A percentile compares a stretch with the other conserved stretches of the same genome.
Evolutionary conservation across 1,139 yeast genomes (phyloP).

Genomic region (Blastobotrys proliferans): DNA sequence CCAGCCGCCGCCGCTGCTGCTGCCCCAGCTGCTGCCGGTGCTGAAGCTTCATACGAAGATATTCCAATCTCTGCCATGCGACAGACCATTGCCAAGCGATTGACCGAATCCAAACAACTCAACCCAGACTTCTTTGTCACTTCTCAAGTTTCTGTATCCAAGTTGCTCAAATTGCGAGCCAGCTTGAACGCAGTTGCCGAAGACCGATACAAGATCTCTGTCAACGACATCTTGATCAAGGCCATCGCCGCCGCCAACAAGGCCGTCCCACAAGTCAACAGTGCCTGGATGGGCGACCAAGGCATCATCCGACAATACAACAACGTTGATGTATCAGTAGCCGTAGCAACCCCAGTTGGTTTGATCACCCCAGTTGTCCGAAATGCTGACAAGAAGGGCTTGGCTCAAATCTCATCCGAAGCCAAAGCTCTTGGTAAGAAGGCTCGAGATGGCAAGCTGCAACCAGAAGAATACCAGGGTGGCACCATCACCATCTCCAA

Average conservation of each 20-base stretch:
- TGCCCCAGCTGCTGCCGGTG: constrained; percentile 48
- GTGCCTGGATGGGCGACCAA: constrained; percentile 87
- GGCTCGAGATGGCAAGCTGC: constrained; percentile 88
- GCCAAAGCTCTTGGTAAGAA: constrained; percentile 93
- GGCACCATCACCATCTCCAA: constrained; percentile 98
- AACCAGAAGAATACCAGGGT: constrained; percentile 97
- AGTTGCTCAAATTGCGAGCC: constrained; percentile 86
- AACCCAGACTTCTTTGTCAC: constrained; percentile 93
- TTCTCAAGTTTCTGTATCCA: constrained; percentile 78
- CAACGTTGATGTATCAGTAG: constrained; percentile 94
- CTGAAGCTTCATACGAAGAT: constrained; percentile 65
- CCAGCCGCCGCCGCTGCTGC: constrained; percentile 45
- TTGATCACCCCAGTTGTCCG: constrained; percentile 92
- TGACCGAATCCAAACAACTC: constrained; percentile 76
- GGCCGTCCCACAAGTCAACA: constrained; percentile 90
- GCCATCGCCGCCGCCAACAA: constrained; percentile 87
- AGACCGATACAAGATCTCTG: constrained; percentile 86
- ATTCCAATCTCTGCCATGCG: constrained; percentile 89
- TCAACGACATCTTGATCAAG: constrained; percentile 90
- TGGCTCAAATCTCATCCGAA: constrained; percentile 72
- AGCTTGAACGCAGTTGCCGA: constrained; percentile 82
- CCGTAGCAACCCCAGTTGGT: constrained; percentile 98
- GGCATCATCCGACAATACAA: constrained; percentile 89
- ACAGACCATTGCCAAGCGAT: constrained; percentile 86
- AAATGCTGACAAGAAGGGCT: constrained; percentile 83